Evolutionary conservation across 768 basidiomycete genomes (phyloP), one percentile per base, ranked within the genome.

Genomic region (Baorangia bicolor): DNA sequence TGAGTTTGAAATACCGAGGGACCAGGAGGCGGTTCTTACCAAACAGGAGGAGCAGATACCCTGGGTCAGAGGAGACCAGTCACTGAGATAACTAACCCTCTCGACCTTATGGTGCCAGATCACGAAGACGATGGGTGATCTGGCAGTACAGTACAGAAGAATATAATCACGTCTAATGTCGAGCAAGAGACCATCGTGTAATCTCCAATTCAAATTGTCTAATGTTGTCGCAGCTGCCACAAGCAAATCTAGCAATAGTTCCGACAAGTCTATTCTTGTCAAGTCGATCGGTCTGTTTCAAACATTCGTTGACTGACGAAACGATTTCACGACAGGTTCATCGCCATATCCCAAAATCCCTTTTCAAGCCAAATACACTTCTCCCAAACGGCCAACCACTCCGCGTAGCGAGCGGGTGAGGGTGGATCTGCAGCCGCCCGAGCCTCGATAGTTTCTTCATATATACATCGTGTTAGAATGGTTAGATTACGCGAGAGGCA

Each of bases 311-410:
- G 4, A 6, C 21, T 8, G 8, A 27, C 11, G 12, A 8, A 27
- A 12, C 8, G 4, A 38, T 14, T 38, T 64, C 47, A 63, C 7
- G 51, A 53, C 30, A 62, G 39, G 20, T 63, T 57, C 62, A 86
- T 66, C 5, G 82, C 82, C 77, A 84, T 84, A 43, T 95, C 90
- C 94, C 94, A 98, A 68, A 96, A 96, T 1, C 79, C 83, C 61
- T 83, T 88, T 73, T 98, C 94, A 43, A 97, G 75, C 43, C 73
- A 69, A 0, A 90, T 85, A 64, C 90, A 92, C 51, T 81, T 81
- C 64, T 82, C 78, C 90, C 92, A 96, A 3, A 93, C 81, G 18
- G 72, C 64, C 46, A 75, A 72, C 82, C 93, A 90, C 64, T 90
- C 87, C 4, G 75, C 75, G 28, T 91, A 76, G 33, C 85, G 77